Conservation (phyloP, 306 rosid genomes). For the Fragaria vesca region DNA sequence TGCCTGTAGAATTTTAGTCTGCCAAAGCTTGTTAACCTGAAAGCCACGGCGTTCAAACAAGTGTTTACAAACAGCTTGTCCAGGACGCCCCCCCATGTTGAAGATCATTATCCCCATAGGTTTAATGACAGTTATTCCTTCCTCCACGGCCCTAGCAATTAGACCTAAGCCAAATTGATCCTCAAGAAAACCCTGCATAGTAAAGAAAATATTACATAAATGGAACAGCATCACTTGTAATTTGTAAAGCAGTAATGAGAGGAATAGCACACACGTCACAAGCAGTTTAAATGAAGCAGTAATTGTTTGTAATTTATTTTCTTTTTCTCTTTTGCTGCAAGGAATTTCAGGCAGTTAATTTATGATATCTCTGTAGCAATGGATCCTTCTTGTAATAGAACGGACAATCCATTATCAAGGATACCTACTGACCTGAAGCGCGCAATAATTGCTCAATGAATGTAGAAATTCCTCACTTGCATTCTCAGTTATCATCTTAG, state of each 20-base stretch:
- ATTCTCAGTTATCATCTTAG: slow-evolving; percentile 96
- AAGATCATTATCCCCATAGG: slow-evolving; percentile 92
- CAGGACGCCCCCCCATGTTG: slow-evolving; percentile 99
- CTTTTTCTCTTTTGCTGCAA: neutral
- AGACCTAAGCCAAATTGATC: slow-evolving; percentile 98
- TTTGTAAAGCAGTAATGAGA: neutral
- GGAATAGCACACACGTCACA: neutral
- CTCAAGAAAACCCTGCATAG: slow-evolving; percentile 88
- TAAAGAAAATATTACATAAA: slow-evolving; percentile 9
- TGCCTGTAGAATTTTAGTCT: slow-evolving; percentile 94
- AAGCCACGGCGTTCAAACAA: slow-evolving; percentile 97
- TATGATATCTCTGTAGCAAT: neutral
- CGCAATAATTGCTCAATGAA: slow-evolving; percentile 92
- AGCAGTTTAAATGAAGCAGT: neutral
- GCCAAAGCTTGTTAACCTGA: slow-evolving; percentile 83
- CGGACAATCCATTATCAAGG: neutral
- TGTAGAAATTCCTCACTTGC: slow-evolving; percentile 95
- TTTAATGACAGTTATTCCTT: slow-evolving; percentile 87
- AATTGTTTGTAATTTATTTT: neutral
- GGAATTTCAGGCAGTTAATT: neutral
- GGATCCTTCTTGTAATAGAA: neutral
- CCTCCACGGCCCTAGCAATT: slow-evolving; percentile 98
- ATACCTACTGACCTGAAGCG: slow-evolving; percentile 80
- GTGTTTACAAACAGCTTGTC: slow-evolving; percentile 87
- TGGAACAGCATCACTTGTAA: neutral